Evolutionary conservation across 805 yeast species (phyloP).

Genomic region (Yarrowia porcina): DNA sequence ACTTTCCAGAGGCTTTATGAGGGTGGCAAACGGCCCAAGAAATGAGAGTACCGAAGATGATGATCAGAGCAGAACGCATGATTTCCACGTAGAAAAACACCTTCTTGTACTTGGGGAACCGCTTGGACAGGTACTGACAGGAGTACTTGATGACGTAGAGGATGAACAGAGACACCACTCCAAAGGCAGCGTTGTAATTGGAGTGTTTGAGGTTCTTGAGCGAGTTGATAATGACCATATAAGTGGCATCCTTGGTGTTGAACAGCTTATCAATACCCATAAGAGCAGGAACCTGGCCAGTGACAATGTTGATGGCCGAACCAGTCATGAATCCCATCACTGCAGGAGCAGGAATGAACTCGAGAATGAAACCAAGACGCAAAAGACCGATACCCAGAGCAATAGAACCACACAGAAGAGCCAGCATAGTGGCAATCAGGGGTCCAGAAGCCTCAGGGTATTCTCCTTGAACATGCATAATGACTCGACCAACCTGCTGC

Average conservation of each 20-base stretch:
- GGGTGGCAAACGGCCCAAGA: slow-evolving; percentile 70
- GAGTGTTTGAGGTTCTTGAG: slow-evolving; percentile 68
- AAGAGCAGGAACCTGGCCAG: slow-evolving; percentile 83
- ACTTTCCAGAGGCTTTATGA: slow-evolving; percentile 42
- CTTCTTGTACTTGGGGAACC: slow-evolving; percentile 57
- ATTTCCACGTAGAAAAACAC: slow-evolving; percentile 69
- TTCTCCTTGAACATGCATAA: slow-evolving; percentile 57
- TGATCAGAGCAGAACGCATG: slow-evolving; percentile 75
- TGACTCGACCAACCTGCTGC: slow-evolving; percentile 73
- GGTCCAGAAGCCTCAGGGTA: slow-evolving; percentile 52
- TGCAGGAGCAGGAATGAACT: slow-evolving; percentile 85
- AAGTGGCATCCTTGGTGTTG: slow-evolving; percentile 70
- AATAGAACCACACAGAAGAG: slow-evolving; percentile 81
- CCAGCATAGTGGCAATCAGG: slow-evolving; percentile 71
- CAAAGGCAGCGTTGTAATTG: slow-evolving; percentile 83
- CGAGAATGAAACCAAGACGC: slow-evolving; percentile 83
- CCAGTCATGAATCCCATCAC: slow-evolving; percentile 95
- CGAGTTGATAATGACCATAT: slow-evolving; percentile 64
- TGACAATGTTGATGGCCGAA: slow-evolving; percentile 76
- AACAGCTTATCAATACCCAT: slow-evolving; percentile 67
- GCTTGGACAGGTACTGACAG: slow-evolving; percentile 58
- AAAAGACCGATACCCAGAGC: slow-evolving; percentile 78
- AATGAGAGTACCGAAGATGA: slow-evolving; percentile 77
- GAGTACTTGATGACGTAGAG: slow-evolving; percentile 68
- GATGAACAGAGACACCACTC: slow-evolving; percentile 68